Conservation (phyloP, 2,329 filamentous ascomycete genomes). For the Madurella fahalii region DNA sequence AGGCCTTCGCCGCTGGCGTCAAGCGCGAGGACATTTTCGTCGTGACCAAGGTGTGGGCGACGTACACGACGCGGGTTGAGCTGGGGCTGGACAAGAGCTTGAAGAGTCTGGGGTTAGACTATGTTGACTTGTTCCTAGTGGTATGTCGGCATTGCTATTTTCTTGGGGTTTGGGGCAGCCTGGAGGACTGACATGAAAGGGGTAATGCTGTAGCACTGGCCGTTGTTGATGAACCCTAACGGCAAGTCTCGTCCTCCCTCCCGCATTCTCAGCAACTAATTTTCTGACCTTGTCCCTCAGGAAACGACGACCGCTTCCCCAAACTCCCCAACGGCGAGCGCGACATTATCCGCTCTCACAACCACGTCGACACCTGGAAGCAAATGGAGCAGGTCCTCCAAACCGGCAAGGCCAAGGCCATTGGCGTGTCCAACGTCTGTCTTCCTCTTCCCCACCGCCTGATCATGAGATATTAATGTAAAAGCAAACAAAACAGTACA, state of each 20-base stretch:
- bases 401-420: conserved; percentile 52
- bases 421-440: conserved; percentile 54
- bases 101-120: conserved; percentile 69
- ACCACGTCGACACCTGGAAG: conserved; percentile 74
- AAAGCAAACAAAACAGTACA: conserved; percentile 40
- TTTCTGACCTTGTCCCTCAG: conserved; percentile 24
- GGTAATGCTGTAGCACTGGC: conserved; percentile 61
- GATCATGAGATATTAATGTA: too few relatives aligned
- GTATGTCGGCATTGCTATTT: conserved; percentile 30
- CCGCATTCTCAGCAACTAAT: neutral
- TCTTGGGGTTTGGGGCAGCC: neutral
- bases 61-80: conserved; percentile 67
- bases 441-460: neutral
- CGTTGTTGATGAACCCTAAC: conserved; percentile 73
- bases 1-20: conserved; percentile 65
- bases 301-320: conserved; percentile 70
- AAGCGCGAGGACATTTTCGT: conserved; percentile 79
- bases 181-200: neutral
- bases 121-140: conserved; percentile 76
- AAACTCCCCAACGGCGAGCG: conserved; percentile 68
- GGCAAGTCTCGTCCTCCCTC: conserved; percentile 38
- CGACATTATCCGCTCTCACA: conserved; percentile 65
- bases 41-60: conserved; percentile 81
- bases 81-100: conserved; percentile 69
- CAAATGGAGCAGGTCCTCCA: conserved; percentile 64